A percentile compares a stretch with the other conserved stretches of the same genome.
phyloP scores from a whole-genome alignment of 208 protist genomes.

The Plasmodiophora brassicae region DNA sequence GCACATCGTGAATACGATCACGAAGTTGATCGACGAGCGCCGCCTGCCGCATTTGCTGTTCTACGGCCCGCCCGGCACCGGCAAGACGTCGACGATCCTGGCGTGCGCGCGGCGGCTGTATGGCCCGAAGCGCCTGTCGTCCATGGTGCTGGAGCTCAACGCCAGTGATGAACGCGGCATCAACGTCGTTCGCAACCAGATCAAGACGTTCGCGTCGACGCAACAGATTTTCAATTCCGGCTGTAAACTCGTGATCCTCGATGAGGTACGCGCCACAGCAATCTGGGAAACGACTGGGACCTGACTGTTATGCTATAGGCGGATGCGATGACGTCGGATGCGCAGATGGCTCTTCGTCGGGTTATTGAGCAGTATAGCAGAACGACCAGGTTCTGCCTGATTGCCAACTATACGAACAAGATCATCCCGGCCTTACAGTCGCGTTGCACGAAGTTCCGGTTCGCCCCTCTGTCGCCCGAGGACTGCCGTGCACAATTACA shows the following conservation, averaged over 20 bases:
- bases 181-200: constrained; percentile 91
- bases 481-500: constrained; percentile 60
- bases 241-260: constrained; percentile 97
- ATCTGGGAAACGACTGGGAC: too few relatives aligned
- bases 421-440: constrained; percentile 76
- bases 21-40: constrained; percentile 76
- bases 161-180: constrained; percentile 98
- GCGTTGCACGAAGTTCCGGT: constrained; percentile 90
- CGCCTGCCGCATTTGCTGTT: constrained; percentile 94
- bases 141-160: constrained; percentile 78
- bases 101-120: constrained; percentile 56
- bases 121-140: constrained; percentile 1
- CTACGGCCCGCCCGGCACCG: constrained; percentile 87
- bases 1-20: constrained; percentile 58
- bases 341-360: constrained; percentile 92
- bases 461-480: background rate
- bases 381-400: constrained; percentile 94
- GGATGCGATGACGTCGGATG: constrained; percentile 94
- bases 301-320: too few relatives aligned
- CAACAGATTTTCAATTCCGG: constrained; percentile 76
- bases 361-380: constrained; percentile 95
- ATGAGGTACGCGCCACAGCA: constrained; percentile 80
- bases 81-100: constrained; percentile 81
- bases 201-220: constrained; percentile 94
- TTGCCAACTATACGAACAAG: constrained; percentile 95